These are phyloP conservation scores for Camelina hispida DNA, from an alignment of 345 rosid genomes.

Conservation along the genomic window DNA sequence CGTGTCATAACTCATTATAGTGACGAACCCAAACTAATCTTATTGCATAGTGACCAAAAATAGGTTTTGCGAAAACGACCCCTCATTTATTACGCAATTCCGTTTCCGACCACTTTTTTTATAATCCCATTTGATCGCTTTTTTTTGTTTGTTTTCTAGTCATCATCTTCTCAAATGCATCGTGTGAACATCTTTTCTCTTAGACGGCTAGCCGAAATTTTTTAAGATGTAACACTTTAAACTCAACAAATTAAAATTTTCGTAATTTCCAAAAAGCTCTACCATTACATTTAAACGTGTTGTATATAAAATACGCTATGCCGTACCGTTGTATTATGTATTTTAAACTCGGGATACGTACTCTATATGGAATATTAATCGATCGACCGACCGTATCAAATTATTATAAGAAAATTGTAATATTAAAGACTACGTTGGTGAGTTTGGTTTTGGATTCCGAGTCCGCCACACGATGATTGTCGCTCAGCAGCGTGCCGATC, in stretches of 20 bases:
- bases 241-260: not conserved
- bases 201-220: conserved; percentile 39
- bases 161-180: not conserved
- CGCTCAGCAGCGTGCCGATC: conserved; percentile 26
- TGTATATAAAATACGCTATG: not conserved
- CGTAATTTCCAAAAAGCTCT: not conserved
- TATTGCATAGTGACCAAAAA: conserved; percentile 32
- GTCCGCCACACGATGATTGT: not conserved
- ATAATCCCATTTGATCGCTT: not conserved
- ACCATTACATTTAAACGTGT: conserved; percentile 18
- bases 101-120: conserved; percentile 33
- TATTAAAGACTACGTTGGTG: not conserved
- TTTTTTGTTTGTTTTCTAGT: conserved; percentile 22
- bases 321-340: not conserved
- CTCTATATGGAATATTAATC: not conserved
- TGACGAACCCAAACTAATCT: conserved; percentile 23
- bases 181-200: conserved; percentile 38
- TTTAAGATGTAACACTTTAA: not conserved
- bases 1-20: conserved; percentile 23
- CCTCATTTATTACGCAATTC: not conserved
- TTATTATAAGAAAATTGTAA: not conserved
- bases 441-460: conserved; percentile 10
- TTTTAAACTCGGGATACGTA: not conserved
- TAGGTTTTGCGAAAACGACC: conserved; percentile 35
- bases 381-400: conserved; percentile 11